A percentile compares a stretch with the other conserved stretches of the same genome.
Conservation (phyloP, 495 filamentous ascomycete genomes). For the Penicillium angulare region DNA sequence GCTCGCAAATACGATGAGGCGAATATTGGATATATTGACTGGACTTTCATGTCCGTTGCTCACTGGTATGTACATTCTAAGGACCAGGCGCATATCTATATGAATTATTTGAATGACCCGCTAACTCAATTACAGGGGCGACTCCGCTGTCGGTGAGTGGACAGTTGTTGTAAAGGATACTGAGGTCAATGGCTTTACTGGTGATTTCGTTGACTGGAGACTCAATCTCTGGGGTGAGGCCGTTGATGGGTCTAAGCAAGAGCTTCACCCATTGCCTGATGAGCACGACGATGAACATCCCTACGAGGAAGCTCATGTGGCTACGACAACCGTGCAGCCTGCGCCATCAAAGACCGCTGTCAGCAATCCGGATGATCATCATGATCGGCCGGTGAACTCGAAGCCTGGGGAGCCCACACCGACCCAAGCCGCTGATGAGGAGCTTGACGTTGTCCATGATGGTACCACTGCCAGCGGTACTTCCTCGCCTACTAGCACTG, state of each 20-base stretch:
- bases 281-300: constrained; percentile 85
- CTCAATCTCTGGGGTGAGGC: constrained; percentile 91
- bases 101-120: no score
- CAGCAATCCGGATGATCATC: constrained; percentile 63
- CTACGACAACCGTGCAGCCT: constrained; percentile 51
- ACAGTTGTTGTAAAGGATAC: constrained; percentile 88
- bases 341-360: constrained; percentile 42
- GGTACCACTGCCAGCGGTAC: constrained; percentile 29
- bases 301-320: constrained; percentile 50
- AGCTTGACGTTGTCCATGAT: constrained; percentile 18
- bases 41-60: constrained; percentile 98
- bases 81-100: no score
- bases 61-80: constrained; percentile 73
- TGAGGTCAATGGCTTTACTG: constrained; percentile 68
- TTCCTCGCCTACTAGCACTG: constrained; percentile 39
- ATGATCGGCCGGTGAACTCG: constrained; percentile 70
- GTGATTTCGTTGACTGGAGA: constrained; percentile 88
- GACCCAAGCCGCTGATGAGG: constrained; percentile 13
- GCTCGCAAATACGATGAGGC: constrained; percentile 63
- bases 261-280: constrained; percentile 75
- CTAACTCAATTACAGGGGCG: constrained; percentile 63
- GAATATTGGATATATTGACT: constrained; percentile 78
- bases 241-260: constrained; percentile 68
- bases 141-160: constrained; percentile 84
- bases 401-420: constrained; percentile 42